Evolutionary conservation across 2,329 filamentous ascomycete genomes (phyloP), one percentile per base, ranked within the genome.

Genomic region (Aspergillus transmontanensis): DNA sequence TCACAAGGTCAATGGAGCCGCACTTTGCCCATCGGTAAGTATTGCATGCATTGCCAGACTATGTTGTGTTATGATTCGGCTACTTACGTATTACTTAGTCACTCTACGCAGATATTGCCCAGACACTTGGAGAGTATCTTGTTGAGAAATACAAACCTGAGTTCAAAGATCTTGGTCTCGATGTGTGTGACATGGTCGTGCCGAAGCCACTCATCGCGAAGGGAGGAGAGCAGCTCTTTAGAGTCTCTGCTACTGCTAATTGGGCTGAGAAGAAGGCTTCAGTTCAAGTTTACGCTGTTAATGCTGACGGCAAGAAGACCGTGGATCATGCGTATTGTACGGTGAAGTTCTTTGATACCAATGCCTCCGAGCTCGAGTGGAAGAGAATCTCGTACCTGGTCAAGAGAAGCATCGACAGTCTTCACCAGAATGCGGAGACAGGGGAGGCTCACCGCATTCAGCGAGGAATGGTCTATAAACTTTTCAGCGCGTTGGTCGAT

Each of bases 381-480:
- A 83, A 76, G 89, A 88, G 89, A 59, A 85, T 86, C 68, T 84
- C 85, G 68, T 92, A 93, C 73, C 82, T 93, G 41, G 87, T 94
- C 73, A 86, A 87, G 70, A 83, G 82, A 26, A 86, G 88, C 61
- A 83, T 90, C 60, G 81, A 88, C 23, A 78, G 82, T 30, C 83
- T 90, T 3, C 80, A 84, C 68, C 79, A 86, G 65, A 89, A 87
- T 63, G 89, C 90, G 60, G 80, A 86, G 69, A 83, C 82, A 39
- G 90, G 90, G 45, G 84, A 86, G 61, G 89, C 90, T 32, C 90
- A 90, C 74, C 90, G 91, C 78, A 86, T 93, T 65, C 86, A 90
- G 57, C 87, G 90, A 30, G 90, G 90, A 39, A 86, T 93, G 80
- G 89, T 90, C 16, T 95, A 95, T 84, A 94, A 93, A 79, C 84